These are phyloP conservation scores for Lentinus tigrinus DNA, from an alignment of 768 basidiomycete species.

Conservation along the genomic window DNA sequence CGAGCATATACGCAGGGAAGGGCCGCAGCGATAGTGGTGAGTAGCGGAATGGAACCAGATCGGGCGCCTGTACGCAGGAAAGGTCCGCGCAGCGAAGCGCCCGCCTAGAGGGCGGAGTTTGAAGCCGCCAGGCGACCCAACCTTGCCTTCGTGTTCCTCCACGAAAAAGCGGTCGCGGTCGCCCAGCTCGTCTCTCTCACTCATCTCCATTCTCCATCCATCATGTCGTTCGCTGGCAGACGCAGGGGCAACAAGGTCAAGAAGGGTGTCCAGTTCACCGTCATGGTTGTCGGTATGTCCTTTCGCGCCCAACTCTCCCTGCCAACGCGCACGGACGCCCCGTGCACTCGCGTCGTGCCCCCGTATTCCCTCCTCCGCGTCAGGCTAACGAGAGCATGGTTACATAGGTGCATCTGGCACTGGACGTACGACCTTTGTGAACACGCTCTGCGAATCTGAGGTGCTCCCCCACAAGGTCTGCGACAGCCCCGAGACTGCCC, in stretches of 20 bases:
- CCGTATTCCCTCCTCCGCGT: slow-evolving; percentile 3
- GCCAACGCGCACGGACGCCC: slow-evolving; percentile 21
- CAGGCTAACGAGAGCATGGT: not conserved
- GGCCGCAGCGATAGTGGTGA: not conserved
- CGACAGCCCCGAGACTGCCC: slow-evolving; percentile 84
- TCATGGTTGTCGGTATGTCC: slow-evolving; percentile 92
- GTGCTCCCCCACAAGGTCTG: slow-evolving; percentile 86
- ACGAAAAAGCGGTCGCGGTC: slow-evolving; percentile 19
- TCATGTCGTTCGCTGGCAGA: slow-evolving; percentile 83
- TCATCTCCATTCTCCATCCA: slow-evolving; percentile 17
- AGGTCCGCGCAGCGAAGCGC: not conserved
- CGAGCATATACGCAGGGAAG: slow-evolving; percentile 20
- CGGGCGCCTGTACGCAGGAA: not conserved
- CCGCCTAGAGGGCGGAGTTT: slow-evolving; percentile 23
- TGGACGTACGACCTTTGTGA: slow-evolving; percentile 97
- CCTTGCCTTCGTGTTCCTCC: slow-evolving; percentile 14
- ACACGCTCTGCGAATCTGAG: slow-evolving; percentile 97
- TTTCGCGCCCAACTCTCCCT: slow-evolving; percentile 4
- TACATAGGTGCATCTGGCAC: slow-evolving; percentile 90
- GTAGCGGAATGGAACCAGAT: not conserved
- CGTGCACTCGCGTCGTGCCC: slow-evolving; percentile 11
- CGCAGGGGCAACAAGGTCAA: slow-evolving; percentile 94
- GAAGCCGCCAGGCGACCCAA: slow-evolving; percentile 25
- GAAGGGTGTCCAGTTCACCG: slow-evolving; percentile 97
- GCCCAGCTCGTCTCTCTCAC: slow-evolving; percentile 21